These are phyloP conservation scores for Fusarium tjaetaba DNA, from an alignment of 2,329 filamentous ascomycete species.

Conservation along the genomic window DNA sequence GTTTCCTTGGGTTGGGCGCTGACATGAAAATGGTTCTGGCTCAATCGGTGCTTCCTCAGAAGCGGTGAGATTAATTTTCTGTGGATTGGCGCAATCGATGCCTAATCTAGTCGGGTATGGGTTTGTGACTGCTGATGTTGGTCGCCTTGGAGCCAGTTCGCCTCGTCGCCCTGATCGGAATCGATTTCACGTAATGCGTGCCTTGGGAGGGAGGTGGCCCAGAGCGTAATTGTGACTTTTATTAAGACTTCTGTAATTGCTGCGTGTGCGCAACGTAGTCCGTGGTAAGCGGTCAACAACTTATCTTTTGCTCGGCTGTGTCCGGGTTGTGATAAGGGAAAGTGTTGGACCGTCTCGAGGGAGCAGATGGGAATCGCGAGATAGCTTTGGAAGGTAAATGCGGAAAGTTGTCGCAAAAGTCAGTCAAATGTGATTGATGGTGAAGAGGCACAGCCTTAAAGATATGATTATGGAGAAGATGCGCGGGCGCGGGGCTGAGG, in stretches of 20 bases:
- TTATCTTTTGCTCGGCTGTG: conserved; percentile 4
- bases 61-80: conserved; percentile 14
- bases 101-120: conserved; percentile 28
- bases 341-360: not conserved
- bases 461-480: conserved; percentile 6
- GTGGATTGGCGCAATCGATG: conserved; percentile 29
- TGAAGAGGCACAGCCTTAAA: conserved; percentile 23
- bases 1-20: conserved; percentile 69
- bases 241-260: conserved; percentile 13
- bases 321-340: not conserved
- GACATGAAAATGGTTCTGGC: conserved; percentile 52
- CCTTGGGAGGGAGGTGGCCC: not conserved
- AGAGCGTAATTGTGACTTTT: conserved; percentile 1
- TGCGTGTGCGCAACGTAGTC: conserved; percentile 10
- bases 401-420: conserved; percentile 19
- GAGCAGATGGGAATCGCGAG: not conserved
- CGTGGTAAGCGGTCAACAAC: conserved; percentile 21
- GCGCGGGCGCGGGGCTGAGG: not conserved
- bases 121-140: conserved; percentile 20
- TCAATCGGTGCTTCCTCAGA: conserved; percentile 20
- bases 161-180: conserved; percentile 14
- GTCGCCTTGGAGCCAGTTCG: conserved; percentile 7
- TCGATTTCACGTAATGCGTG: conserved; percentile 4
- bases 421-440: conserved; percentile 4
- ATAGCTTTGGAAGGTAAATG: not conserved